Percentiles rank a stretch among this genome's conserved stretches.
Conservation (phyloP, 1,284 basidiomycete species). For the Gymnopus androsaceus region DNA sequence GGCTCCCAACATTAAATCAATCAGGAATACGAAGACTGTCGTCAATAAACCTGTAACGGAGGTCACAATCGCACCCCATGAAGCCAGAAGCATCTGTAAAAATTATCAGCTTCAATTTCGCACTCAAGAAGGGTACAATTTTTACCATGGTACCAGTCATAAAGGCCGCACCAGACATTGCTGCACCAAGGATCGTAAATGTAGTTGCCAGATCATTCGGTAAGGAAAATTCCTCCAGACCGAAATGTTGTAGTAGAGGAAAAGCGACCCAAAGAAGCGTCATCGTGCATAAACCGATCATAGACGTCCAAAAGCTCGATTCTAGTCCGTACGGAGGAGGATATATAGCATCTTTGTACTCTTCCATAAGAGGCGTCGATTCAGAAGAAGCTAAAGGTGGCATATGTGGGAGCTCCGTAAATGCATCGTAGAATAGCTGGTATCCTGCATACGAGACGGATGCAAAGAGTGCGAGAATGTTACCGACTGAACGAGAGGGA, state of each 20-base stretch:
- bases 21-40: constrained; percentile 1
- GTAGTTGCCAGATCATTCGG: not conserved
- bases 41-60: constrained; percentile 1
- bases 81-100: constrained; percentile 4
- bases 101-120: not conserved
- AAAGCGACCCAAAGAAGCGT: constrained; percentile 5
- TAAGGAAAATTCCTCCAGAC: not conserved
- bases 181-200: not conserved
- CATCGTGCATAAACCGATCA: constrained; percentile 1
- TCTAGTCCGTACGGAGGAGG: constrained; percentile 2
- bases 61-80: not conserved
- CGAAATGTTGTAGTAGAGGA: constrained; percentile 4
- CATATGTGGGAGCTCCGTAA: not conserved
- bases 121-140: not conserved
- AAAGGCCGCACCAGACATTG: not conserved
- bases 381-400: not conserved
- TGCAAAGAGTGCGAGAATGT: not conserved
- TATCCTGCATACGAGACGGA: constrained; percentile 2
- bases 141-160: constrained; percentile 9
- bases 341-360: constrained; percentile 2
- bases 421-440: constrained; percentile 2
- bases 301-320: constrained; percentile 9
- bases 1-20: not conserved
- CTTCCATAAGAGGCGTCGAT: not conserved
- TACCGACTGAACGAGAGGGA: not conserved